Base-by-base conservation (phyloP, 208 protist species). In the Porcisia hertigi region DNA sequence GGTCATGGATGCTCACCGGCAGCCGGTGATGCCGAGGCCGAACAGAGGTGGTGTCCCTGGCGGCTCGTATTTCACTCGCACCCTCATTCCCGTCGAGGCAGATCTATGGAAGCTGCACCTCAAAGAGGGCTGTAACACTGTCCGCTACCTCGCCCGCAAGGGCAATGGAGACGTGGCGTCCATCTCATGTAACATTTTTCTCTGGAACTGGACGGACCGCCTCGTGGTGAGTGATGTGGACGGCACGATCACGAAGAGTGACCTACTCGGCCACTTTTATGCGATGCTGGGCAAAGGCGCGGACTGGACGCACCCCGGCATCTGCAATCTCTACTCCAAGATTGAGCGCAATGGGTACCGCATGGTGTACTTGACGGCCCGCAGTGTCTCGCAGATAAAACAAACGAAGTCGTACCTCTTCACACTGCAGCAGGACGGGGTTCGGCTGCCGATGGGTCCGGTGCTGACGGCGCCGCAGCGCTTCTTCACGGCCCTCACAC, bases 221-320 rank as follows among this genome's bases (percentile, higher is more conserved):
- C 88, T 99, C 77, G 96, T 99, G 43, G 96, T 99, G 60, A 98
- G 94, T 53, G 99, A 99, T 83, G 92, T 99, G 30, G 99, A 99
- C 85, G 99, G 99, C 60, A 99, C 99, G 0, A 98, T 99, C 73
- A 99, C 99, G 1, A 98, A 98, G 81, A 97, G 95, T 69, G 98
- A 99, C 83, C 67, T 98, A 41, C 89, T 96, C 76, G 98, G 98
- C 3, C 98, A 99, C 81, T 86, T 99, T 43, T 93, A 98, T 63
- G 88, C 97, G 20, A 83, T 92, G 20, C 58, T 99, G 53, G 97
- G 98, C 55, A 85, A 91, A 49, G 89, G 89, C 18, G 75, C 70
- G 0, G 97, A 99, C 77, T 99, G 98, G 97, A 99, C 96, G 0
- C 98, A 99, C 77, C 88, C 92, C 0, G 98, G 98, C 64, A 97